Evolutionary conservation across 176 grass and related monocot genomes (phyloP).

Genomic region (Lolium perenne): DNA sequence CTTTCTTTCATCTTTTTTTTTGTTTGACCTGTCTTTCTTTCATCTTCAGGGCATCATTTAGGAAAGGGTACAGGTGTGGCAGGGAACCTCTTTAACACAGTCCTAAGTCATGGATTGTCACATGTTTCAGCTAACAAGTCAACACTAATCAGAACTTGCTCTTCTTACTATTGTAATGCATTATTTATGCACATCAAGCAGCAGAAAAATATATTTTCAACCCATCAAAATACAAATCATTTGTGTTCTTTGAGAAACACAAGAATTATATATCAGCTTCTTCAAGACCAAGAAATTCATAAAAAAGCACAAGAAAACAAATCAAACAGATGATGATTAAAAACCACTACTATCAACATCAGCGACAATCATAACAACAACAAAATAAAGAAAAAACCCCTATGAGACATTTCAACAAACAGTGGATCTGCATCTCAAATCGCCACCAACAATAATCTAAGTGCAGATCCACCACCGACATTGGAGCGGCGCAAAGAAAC

Average conservation of each 20-base stretch:
- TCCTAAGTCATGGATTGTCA: constrained; percentile 33
- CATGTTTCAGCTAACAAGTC: constrained; percentile 17
- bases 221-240: not conserved
- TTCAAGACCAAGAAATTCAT: not conserved
- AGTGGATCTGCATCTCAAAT: constrained; percentile 42
- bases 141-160: constrained; percentile 6
- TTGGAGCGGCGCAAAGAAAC: not conserved
- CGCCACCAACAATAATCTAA: constrained; percentile 24
- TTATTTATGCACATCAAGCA: not conserved
- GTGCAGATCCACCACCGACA: constrained; percentile 44
- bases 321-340: constrained; percentile 18
- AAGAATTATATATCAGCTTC: not conserved
- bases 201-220: not conserved
- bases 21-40: not conserved
- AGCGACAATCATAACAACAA: not conserved
- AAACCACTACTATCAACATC: constrained; percentile 20
- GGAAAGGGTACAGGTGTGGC: not conserved
- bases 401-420: constrained; percentile 54
- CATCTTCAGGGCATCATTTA: constrained; percentile 22
- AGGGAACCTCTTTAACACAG: constrained; percentile 12
- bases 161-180: not conserved
- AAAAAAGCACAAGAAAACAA: not conserved
- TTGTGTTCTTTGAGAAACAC: not conserved
- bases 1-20: not conserved
- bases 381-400: not conserved